Evolutionary conservation across 129 eudicot genomes (phyloP), one percentile per base, ranked within the genome.

Genomic region (Flaveria bidentis): DNA sequence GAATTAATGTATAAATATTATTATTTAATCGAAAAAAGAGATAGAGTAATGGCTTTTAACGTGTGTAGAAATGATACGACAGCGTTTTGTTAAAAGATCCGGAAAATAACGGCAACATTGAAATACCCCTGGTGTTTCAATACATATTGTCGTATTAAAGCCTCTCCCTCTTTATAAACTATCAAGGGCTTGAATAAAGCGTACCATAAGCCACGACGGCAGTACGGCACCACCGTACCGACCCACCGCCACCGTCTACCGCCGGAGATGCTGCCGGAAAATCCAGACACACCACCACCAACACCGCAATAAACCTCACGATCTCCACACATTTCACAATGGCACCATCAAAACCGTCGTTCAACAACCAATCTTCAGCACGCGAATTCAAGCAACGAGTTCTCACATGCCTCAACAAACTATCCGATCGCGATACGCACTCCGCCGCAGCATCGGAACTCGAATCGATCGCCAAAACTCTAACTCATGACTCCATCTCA

Each of bases 401-500:
- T 4, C 91, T 88, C 75, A 91, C 88, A 20, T 90, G 91, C 86
- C 88, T 94, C 72, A 91, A 84, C 82, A 87, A 88, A 69, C 91
- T 94, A 33, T 85, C 98, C 52, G 98, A 94, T 72, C 83, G 96
- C 15, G 98, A 94, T 61, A 94, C 98, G 8, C 92, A 88, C 82
- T 62, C 97, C 47, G 85, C 89, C 17, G 97, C 98, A 7, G 92
- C 92, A 50, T 11, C 79, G 9, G 97, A 91, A 49, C 97, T 94
- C 42, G 91, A 91, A 41, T 78, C 87, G 13, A 94, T 94, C 18
- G 90, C 92, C 16, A 86, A 78, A 74, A 83, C 78, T 44, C 83
- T 93, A 47, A 17, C 73, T 49, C 75, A 81, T 30, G 93, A 85
- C 30, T 69, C 87, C 1, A 69, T 91, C 23, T 85, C 98, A 0